Evolutionary conservation across 2,329 filamentous ascomycete genomes (phyloP).

Genomic region (Fusarium hostae): DNA sequence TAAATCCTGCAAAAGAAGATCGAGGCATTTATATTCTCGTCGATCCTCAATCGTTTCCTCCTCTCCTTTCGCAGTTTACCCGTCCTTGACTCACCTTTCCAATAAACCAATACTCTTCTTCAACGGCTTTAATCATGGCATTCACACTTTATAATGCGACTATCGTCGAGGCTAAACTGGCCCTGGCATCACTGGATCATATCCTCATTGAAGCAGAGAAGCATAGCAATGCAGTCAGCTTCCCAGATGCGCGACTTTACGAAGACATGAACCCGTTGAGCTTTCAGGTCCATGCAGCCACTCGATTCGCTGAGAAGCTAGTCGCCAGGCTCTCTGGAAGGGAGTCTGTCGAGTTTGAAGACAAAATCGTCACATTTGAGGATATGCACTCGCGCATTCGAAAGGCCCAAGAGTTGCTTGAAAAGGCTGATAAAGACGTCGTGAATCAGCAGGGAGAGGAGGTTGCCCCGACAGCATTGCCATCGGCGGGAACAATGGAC

Average conservation of each 20-base stretch:
- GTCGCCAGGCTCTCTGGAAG: constrained; percentile 46
- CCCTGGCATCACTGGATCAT: constrained; percentile 41
- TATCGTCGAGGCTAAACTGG: constrained; percentile 43
- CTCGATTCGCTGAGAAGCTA: constrained; percentile 41
- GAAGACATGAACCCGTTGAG: constrained; percentile 54
- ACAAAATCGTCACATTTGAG: constrained; percentile 46
- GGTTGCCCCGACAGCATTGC: constrained; percentile 37
- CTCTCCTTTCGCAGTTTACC: not conserved
- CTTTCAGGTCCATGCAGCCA: constrained; percentile 49
- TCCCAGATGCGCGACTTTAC: constrained; percentile 46
- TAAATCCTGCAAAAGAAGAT: not conserved
- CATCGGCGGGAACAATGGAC: constrained; percentile 31
- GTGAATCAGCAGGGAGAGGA: constrained; percentile 46
- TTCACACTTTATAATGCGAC: constrained; percentile 50
- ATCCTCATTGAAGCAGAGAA: constrained; percentile 48
- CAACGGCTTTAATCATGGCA: constrained; percentile 18
- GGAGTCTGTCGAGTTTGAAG: constrained; percentile 35
- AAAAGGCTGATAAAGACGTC: constrained; percentile 47
- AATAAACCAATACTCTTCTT: not conserved
- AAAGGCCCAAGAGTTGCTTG: constrained; percentile 39
- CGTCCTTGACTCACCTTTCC: not conserved
- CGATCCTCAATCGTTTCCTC: not conserved
- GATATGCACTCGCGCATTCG: constrained; percentile 48
- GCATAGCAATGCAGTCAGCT: constrained; percentile 42
- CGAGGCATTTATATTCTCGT: constrained; percentile 9